Conservation (phyloP, 23 red algal species). For the Cyanidiococcus yangmingshanensis region DNA sequence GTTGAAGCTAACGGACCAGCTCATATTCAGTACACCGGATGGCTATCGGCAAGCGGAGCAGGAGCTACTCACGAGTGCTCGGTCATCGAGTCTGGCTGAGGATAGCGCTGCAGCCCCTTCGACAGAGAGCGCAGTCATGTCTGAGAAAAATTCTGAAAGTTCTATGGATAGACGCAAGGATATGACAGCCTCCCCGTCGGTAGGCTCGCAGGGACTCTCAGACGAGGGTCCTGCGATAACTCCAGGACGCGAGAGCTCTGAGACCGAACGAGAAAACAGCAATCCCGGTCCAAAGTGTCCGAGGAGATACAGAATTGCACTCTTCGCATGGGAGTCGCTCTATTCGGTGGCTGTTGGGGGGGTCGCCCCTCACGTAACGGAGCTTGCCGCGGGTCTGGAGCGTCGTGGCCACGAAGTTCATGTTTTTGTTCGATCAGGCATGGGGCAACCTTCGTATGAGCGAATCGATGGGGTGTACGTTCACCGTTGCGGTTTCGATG, state of each 20-base stretch:
- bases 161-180: background rate
- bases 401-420: constrained; percentile 89
- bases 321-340: constrained; percentile 84
- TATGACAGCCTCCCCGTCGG: background rate
- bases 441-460: constrained; percentile 58
- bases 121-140: background rate
- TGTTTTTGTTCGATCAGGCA: constrained; percentile 65
- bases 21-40: background rate
- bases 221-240: background rate
- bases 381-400: constrained; percentile 73
- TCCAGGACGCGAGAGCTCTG: background rate
- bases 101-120: background rate
- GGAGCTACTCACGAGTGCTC: background rate
- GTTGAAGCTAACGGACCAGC: constrained; percentile 1
- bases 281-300: background rate
- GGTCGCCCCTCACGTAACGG: constrained; percentile 77
- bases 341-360: constrained; percentile 79
- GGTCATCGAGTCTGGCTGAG: background rate
- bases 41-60: background rate
- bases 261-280: background rate
- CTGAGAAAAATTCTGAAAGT: background rate
- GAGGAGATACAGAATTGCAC: constrained; percentile 50
- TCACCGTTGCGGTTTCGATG: constrained; percentile 66
- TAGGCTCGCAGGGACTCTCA: background rate
- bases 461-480: constrained; percentile 83